These are phyloP conservation scores for Cryptococcus deneoformans DNA, from an alignment of 1,284 basidiomycete genomes.

Conservation along the genomic window DNA sequence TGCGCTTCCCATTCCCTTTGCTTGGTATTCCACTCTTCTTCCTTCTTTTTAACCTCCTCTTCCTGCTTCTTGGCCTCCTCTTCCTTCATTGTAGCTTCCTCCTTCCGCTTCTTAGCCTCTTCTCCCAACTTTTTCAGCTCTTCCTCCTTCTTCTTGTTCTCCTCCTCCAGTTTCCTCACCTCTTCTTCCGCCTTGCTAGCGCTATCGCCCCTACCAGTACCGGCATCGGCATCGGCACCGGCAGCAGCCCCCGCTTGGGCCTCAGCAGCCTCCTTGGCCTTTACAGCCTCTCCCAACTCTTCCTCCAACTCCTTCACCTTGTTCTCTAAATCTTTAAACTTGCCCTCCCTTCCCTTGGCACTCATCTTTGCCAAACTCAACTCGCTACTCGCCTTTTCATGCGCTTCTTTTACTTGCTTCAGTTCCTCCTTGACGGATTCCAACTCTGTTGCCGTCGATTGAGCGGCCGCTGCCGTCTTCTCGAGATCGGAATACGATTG, in stretches of 20 bases:
- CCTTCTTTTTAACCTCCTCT: not conserved
- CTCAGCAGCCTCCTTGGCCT: not conserved
- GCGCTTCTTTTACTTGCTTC: conserved; percentile 26
- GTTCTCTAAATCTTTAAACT: conserved; percentile 18
- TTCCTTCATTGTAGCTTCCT: conserved; percentile 1
- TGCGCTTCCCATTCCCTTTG: not conserved
- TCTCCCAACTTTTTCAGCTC: not conserved
- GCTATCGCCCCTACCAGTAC: not conserved
- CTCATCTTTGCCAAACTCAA: conserved; percentile 11
- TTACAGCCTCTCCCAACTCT: conserved; percentile 7
- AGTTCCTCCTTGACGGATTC: conserved; percentile 29
- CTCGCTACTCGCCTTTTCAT: conserved; percentile 20
- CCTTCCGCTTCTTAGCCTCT: not conserved
- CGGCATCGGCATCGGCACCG: too few species aligned
- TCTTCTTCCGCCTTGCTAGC: not conserved
- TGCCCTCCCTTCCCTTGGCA: conserved; percentile 12
- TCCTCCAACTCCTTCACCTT: conserved; percentile 16
- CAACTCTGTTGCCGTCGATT: conserved; percentile 20
- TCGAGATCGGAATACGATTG: conserved; percentile 27
- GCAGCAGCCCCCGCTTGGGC: not conserved
- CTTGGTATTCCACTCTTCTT: not conserved
- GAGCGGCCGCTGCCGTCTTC: conserved; percentile 17
- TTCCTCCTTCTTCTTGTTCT: conserved; percentile 6
- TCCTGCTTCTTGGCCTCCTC: not conserved
- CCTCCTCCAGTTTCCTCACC: conserved; percentile 1